Evolutionary conservation across 306 rosid species (phyloP), one percentile per base, ranked within the genome.

Genomic region (Lupinus albus): DNA sequence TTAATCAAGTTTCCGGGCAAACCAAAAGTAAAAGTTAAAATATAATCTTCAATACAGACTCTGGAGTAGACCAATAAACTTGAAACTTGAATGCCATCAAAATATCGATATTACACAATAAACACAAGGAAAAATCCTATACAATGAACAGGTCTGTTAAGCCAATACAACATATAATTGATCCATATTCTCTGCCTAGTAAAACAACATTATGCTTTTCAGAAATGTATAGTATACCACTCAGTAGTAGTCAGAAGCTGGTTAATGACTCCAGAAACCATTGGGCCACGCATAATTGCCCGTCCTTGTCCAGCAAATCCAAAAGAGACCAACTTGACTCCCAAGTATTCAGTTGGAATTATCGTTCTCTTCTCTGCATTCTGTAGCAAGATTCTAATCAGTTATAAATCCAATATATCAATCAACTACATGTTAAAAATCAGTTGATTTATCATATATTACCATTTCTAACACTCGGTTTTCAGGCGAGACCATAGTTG

Each of bases 401-500:
- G 62, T 82, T 78, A 84, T 60, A 64, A 79, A 58, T 50, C 42
- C 41, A 63, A 48, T 12, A 67, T 66, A 17, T 65, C 52, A 28
- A 57, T 62, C 57, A 73, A 41, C 62, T 79, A 64, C 13, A 72
- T 50, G 59, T 45, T 56, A 65, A 67, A 68, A 51, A 6, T 13
- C 12, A 50, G 70, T 52, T 47, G 58, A 16, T 71, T 70, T 51
- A 53, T 18, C 47, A 35, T 61, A 62, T 32, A 17, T 46, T 89
- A 93, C 99, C 97, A 90, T 93, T 78, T 80, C 91, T 71, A 93
- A 69, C 42, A 88, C 57, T 68, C 88, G 95, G 76, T 76, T 88
- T 85, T 90, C 95, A 44, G 99, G 99, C 79, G 99, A 86, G 79
- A 93, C 99, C 99, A 93, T 93, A 38, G 99, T 93, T 35, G 99